These are phyloP conservation scores for Helotiales sp. DNA, from an alignment of 2,329 filamentous ascomycete species.

Conservation along the genomic window DNA sequence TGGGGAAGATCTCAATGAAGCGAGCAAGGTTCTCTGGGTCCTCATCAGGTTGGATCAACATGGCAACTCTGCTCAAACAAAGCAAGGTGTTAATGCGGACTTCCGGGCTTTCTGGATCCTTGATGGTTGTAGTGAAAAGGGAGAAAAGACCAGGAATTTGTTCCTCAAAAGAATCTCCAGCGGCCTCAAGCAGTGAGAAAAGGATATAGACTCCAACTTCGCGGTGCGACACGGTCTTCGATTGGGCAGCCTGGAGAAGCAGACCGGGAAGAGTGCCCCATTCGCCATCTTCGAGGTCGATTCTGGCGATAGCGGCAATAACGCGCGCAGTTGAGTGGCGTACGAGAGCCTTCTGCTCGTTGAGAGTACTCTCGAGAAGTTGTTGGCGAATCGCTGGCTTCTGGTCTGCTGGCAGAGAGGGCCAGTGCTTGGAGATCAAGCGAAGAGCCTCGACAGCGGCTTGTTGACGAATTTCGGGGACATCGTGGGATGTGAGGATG, in stretches of 20 bases:
- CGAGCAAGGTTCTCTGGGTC: conserved; percentile 70
- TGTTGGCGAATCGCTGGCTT: conserved; percentile 80
- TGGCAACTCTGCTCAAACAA: conserved; percentile 82
- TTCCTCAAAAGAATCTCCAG: conserved; percentile 80
- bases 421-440: conserved; percentile 85
- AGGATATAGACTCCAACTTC: conserved; percentile 93
- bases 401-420: conserved; percentile 68
- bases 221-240: conserved; percentile 72
- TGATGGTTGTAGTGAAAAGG: conserved; percentile 84
- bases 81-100: conserved; percentile 94
- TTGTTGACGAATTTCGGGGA: conserved; percentile 69
- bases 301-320: conserved; percentile 80
- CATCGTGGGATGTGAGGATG: conserved; percentile 76
- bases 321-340: conserved; percentile 87
- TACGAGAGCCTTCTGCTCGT: conserved; percentile 73
- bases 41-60: conserved; percentile 86
- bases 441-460: conserved; percentile 88
- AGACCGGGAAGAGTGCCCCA: conserved; percentile 80
- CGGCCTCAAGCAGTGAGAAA: conserved; percentile 85
- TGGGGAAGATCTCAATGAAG: conserved; percentile 79
- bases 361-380: conserved; percentile 79
- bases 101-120: conserved; percentile 85
- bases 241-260: conserved; percentile 77
- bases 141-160: conserved; percentile 78
- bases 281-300: conserved; percentile 84